Evolutionary conservation across 2,329 filamentous ascomycete genomes (phyloP).

Genomic region (Ustulina deusta): DNA sequence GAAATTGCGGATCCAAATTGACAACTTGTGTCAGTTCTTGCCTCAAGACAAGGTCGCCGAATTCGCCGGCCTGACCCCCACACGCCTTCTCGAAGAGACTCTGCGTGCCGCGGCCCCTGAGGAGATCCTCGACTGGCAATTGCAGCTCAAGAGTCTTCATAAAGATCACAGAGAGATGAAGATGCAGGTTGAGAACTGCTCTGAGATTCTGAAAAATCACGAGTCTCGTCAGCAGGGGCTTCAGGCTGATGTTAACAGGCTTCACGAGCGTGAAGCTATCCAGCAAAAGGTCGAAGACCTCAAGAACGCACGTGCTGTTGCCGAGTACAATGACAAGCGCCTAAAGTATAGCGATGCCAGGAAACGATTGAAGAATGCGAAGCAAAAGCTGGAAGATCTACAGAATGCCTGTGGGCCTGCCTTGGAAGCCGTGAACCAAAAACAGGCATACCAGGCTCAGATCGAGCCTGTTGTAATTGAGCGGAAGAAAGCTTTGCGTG

Average conservation of each 20-base stretch:
- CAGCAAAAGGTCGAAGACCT: constrained; percentile 73
- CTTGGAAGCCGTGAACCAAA: constrained; percentile 74
- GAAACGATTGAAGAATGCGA: constrained; percentile 64
- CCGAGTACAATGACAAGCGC: constrained; percentile 71
- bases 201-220: constrained; percentile 73
- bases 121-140: constrained; percentile 83
- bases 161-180: constrained; percentile 75
- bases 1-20: constrained; percentile 88
- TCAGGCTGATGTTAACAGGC: constrained; percentile 83
- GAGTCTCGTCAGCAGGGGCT: constrained; percentile 80
- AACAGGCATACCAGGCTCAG: constrained; percentile 72
- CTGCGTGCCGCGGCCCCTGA: constrained; percentile 87
- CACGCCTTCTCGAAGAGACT: constrained; percentile 86
- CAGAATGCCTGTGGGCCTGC: constrained; percentile 73
- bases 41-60: constrained; percentile 96
- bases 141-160: constrained; percentile 77
- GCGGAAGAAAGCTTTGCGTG: constrained; percentile 65
- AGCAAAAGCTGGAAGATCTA: constrained; percentile 69
- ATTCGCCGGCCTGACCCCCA: constrained; percentile 84
- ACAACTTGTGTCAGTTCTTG: constrained; percentile 97
- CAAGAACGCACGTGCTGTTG: constrained; percentile 72
- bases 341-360: constrained; percentile 64
- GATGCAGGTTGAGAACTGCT: constrained; percentile 67
- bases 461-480: constrained; percentile 67
- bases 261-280: constrained; percentile 79